phyloP scores from a whole-genome alignment of 2,329 filamentous ascomycete species.

The Knufia petricola region DNA sequence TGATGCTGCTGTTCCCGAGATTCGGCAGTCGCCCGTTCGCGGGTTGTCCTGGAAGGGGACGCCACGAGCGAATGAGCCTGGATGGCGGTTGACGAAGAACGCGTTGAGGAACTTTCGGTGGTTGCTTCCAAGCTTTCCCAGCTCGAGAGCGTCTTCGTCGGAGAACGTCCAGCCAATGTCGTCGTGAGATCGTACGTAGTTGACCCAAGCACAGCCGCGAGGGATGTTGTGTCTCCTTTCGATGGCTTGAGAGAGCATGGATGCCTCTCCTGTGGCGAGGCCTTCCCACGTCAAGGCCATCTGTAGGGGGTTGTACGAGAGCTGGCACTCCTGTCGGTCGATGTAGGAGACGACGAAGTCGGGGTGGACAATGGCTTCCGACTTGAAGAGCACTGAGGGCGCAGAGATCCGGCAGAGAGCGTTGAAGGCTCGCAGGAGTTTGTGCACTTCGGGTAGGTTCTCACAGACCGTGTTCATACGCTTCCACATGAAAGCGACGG shows the following conservation, averaged over 20 bases:
- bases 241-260: slow-evolving; percentile 20
- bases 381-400: slow-evolving; percentile 21
- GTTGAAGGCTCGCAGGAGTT: slow-evolving; percentile 21
- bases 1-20: slow-evolving; percentile 20
- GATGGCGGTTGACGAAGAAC: slow-evolving; percentile 21
- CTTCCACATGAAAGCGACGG: slow-evolving; percentile 23
- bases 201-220: slow-evolving; percentile 21
- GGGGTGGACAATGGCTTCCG: slow-evolving; percentile 21
- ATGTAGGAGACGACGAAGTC: slow-evolving; percentile 21
- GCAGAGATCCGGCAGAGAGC: slow-evolving; percentile 20
- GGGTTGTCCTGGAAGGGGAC: slow-evolving; percentile 22
- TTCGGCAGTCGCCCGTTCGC: slow-evolving; percentile 19
- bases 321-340: slow-evolving; percentile 20
- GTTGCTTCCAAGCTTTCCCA: slow-evolving; percentile 17
- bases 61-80: slow-evolving; percentile 19
- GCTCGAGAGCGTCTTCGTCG: slow-evolving; percentile 19
- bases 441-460: slow-evolving; percentile 21
- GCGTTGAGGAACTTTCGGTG: slow-evolving; percentile 21
- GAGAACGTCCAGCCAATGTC: slow-evolving; percentile 22
- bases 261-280: slow-evolving; percentile 18
- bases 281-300: slow-evolving; percentile 22
- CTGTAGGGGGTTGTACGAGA: slow-evolving; percentile 21
- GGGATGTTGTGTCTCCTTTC: slow-evolving; percentile 21
- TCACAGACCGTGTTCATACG: slow-evolving; percentile 23
- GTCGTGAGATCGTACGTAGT: slow-evolving; percentile 21